phyloP scores from a whole-genome alignment of 1,139 yeast species.

The Yamadazyma kanchanaburiensis region DNA sequence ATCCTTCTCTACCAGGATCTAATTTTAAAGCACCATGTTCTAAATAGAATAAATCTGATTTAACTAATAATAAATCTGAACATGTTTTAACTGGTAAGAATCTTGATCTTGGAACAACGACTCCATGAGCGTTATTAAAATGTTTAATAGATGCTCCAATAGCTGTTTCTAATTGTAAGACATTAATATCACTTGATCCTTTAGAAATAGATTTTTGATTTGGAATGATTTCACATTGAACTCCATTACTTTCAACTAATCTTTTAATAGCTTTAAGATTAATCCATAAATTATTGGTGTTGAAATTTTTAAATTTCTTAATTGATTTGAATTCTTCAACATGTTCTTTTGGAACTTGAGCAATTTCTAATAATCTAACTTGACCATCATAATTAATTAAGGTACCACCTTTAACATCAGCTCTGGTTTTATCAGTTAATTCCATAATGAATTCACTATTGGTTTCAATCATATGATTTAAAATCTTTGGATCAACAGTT shows the following conservation, averaged over 20 bases:
- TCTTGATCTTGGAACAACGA: constrained; percentile 96
- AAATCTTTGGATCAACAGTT: constrained; percentile 87
- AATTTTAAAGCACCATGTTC: constrained; percentile 89
- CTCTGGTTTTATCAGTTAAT: constrained; percentile 96
- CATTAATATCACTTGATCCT: constrained; percentile 77
- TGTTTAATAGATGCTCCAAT: constrained; percentile 99
- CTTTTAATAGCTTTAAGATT: constrained; percentile 92
- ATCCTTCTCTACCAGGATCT: constrained; percentile 83
- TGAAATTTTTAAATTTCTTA: constrained; percentile 96
- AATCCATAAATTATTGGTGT: constrained; percentile 97
- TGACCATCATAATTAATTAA: constrained; percentile 93
- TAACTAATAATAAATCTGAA: constrained; percentile 89
- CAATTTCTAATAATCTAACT: constrained; percentile 92
- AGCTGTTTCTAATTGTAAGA: constrained; percentile 95
- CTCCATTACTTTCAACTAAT: constrained; percentile 78
- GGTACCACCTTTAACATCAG: constrained; percentile 99
- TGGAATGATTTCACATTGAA: constrained; percentile 93
- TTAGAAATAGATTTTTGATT: constrained; percentile 78
- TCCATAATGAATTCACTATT: constrained; percentile 97
- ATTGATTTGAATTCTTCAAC: constrained; percentile 97
- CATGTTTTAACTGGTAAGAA: constrained; percentile 98
- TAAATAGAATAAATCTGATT: constrained; percentile 89
- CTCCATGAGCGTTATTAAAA: constrained; percentile 94
- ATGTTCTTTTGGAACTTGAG: constrained; percentile 98
- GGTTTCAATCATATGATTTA: constrained; percentile 90